Conservation (phyloP, 257 asterid genomes). For the Ophiorrhiza pumila region DNA sequence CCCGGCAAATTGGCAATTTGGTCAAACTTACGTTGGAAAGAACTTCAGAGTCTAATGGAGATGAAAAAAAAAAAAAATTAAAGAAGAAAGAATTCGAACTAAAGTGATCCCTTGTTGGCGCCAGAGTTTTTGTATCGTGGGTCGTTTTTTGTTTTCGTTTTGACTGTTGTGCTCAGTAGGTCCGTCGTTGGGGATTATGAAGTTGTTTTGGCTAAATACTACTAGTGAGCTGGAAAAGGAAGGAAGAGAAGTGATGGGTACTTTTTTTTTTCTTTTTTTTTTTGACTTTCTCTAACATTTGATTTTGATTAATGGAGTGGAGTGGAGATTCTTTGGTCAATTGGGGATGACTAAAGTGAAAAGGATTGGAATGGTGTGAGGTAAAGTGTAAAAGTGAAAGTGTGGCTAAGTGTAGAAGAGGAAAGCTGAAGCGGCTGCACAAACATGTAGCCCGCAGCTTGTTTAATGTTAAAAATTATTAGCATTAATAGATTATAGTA, state of each 20-base stretch:
- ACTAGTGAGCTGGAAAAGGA: constrained; percentile 18
- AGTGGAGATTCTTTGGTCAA: constrained; percentile 12
- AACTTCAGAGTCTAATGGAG: constrained; percentile 57
- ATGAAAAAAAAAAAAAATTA: neutral
- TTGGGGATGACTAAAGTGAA: constrained; percentile 7
- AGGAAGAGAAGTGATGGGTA: no score
- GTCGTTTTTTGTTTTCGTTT: neutral
- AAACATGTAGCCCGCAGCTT: constrained; percentile 80
- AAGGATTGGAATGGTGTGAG: neutral
- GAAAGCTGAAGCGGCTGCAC: constrained; percentile 79
- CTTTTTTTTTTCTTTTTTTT: neutral
- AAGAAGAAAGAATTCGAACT: neutral
- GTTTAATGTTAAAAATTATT: neutral
- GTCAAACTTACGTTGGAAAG: constrained; percentile 77
- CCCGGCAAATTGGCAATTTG: constrained; percentile 72
- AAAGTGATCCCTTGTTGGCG: constrained; percentile 11
- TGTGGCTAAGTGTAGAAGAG: constrained; percentile 7
- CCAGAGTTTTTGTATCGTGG: neutral
- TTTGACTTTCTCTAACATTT: neutral
- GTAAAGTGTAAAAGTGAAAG: neutral
- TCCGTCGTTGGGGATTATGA: constrained; percentile 32
- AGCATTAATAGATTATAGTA: neutral
- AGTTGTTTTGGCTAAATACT: constrained; percentile 6
- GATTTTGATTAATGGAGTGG: constrained; percentile 3
- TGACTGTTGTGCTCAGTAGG: constrained; percentile 30